Base-by-base conservation (phyloP, 495 filamentous ascomycete species). In the Aspergillus homomorphus region DNA sequence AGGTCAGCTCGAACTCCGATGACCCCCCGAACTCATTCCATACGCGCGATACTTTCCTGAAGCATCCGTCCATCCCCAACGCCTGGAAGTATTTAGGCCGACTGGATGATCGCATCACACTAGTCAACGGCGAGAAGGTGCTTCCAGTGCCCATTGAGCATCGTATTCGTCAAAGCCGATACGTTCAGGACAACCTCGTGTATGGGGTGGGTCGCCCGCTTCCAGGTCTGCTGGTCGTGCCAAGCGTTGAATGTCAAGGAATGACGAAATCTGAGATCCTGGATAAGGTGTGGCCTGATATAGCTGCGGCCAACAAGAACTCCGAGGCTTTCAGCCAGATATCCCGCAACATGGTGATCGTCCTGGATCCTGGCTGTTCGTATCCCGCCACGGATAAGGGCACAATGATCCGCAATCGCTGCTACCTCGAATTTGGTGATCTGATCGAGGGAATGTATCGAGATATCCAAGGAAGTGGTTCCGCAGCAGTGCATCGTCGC, bases 81-180 rank as follows among this genome's bases (percentile, higher is more conserved):
- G 79, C 80, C 9, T 88, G 83, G 74, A 77, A 75, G 50, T 87
- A 87, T 63, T 72, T 84, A 43, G 80, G 74, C 28, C 74, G 85
- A 45, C 73, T 80, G 2, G 85, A 87, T 59, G 77, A 82, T 19
- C 79, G 84, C 28, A 72, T 87, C 42, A 86, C 80, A 0, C 70
- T 88, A 12, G 67, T 82, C 18, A 89, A 85, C n/a, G 85, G 85
- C 0, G 85, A 87, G 69, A 88, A 89, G 56, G 86, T 87, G 30
- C 83, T 86, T 57, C 85, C 85, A 3, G 78, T 82, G 23, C 81
- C 82, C 0, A 69, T 88, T 19, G 85, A 89, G 69, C 77, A 71
- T 43, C 68, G 69, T 4, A 60, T 65, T 1, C 59, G 64, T n/a
- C 57, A 65, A 23, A 60, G 56, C 38, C 51, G 55, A 8, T 56